A percentile compares a stretch with the other conserved stretches of the same genome.
These are phyloP conservation scores for Aspergillus bridgeri DNA, from an alignment of 495 filamentous ascomycete genomes.

Conservation along the genomic window DNA sequence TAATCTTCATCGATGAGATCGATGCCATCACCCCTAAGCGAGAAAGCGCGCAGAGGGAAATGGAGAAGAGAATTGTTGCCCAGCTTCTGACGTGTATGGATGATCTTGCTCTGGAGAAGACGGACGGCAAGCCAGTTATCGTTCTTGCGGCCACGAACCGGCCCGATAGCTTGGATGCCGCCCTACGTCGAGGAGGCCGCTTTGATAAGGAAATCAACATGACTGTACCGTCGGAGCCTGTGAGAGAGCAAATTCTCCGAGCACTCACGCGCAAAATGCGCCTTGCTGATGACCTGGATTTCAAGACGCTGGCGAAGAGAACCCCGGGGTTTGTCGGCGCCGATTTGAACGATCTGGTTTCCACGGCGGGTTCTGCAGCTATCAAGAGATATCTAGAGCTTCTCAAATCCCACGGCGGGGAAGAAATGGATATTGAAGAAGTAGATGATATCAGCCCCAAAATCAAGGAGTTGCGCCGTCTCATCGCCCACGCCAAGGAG, in stretches of 20 bases:
- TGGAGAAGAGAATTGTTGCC: slow-evolving; percentile 95
- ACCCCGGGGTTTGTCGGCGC: slow-evolving; percentile 95
- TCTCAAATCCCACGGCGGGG: slow-evolving; percentile 47
- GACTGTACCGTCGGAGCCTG: slow-evolving; percentile 84
- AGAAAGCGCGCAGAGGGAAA: slow-evolving; percentile 91
- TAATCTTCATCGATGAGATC: slow-evolving; percentile 96
- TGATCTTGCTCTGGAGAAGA: slow-evolving; percentile 74
- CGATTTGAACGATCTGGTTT: slow-evolving; percentile 83
- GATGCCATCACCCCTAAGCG: slow-evolving; percentile 94
- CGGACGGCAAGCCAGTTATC: slow-evolving; percentile 84
- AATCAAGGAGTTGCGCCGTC: slow-evolving; percentile 49
- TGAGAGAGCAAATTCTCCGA: slow-evolving; percentile 78
- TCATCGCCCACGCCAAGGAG: slow-evolving; percentile 53
- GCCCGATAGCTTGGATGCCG: slow-evolving; percentile 85
- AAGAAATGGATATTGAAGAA: slow-evolving; percentile 54
- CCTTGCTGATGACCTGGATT: slow-evolving; percentile 70
- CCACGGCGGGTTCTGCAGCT: slow-evolving; percentile 64
- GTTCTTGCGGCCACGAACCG: slow-evolving; percentile 92
- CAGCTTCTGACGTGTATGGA: slow-evolving; percentile 90
- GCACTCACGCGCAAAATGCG: slow-evolving; percentile 69
- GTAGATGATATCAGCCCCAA: slow-evolving; percentile 36
- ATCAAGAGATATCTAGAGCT: slow-evolving; percentile 57
- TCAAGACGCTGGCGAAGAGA: slow-evolving; percentile 73
- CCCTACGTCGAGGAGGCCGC: slow-evolving; percentile 76
- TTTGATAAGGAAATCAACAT: slow-evolving; percentile 95